Evolutionary conservation across 768 basidiomycete genomes (phyloP).

Genomic region (Tricholoma sp.): DNA sequence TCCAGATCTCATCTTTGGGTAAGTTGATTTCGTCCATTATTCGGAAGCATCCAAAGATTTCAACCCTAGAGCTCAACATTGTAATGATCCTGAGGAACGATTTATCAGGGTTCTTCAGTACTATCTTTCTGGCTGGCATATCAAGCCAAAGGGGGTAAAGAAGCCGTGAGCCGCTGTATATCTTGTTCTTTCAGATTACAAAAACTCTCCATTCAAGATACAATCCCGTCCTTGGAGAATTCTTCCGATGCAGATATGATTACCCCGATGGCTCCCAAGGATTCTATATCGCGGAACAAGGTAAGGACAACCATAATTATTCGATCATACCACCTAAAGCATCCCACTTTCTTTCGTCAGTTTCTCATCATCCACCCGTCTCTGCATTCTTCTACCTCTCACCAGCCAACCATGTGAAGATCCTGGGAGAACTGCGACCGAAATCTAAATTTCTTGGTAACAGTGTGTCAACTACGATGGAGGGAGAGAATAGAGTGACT

Average conservation of each 20-base stretch:
- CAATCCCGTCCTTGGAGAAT: slow-evolving; percentile 95
- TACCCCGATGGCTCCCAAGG: slow-evolving; percentile 88
- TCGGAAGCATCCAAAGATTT: background rate
- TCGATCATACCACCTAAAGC: background rate
- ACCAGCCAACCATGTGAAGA: slow-evolving; percentile 79
- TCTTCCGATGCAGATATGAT: slow-evolving; percentile 94
- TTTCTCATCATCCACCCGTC: slow-evolving; percentile 92
- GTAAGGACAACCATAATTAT: slow-evolving; percentile 28
- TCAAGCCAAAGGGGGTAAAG: slow-evolving; percentile 99
- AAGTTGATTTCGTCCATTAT: slow-evolving; percentile 26
- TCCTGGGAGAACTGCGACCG: slow-evolving; percentile 90
- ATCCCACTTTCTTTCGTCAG: slow-evolving; percentile 34
- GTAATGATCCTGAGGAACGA: slow-evolving; percentile 79
- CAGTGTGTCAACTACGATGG: slow-evolving; percentile 94
- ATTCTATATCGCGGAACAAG: slow-evolving; percentile 97
- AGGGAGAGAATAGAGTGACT: slow-evolving; percentile 87
- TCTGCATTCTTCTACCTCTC: slow-evolving; percentile 96
- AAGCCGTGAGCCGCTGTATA: slow-evolving; percentile 68
- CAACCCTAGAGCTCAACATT: slow-evolving; percentile 64
- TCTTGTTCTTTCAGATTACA: slow-evolving; percentile 5
- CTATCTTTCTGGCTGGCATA: slow-evolving; percentile 99
- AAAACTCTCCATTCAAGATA: slow-evolving; percentile 46
- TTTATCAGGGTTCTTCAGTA: slow-evolving; percentile 90
- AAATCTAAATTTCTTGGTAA: slow-evolving; percentile 97
- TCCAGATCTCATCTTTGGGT: slow-evolving; percentile 96